A percentile compares a stretch with the other conserved stretches of the same genome.
phyloP scores from a whole-genome alignment of 129 eudicot genomes.

The Escallonia herrerae region DNA sequence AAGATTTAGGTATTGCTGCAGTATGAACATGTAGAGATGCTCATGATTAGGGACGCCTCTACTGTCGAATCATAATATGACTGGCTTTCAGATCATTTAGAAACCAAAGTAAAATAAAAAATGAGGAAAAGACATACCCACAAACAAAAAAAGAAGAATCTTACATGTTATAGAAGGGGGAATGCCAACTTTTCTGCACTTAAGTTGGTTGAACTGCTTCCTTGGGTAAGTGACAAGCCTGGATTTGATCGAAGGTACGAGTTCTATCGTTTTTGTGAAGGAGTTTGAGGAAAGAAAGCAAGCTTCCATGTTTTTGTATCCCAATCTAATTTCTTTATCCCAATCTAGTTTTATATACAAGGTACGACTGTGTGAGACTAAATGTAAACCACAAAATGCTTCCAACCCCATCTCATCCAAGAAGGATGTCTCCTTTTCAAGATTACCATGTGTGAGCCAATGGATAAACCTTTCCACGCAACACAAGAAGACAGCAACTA shows the following conservation, averaged over 20 bases:
- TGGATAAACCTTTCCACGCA: constrained; percentile 43
- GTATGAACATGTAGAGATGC: background rate
- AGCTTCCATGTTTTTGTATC: constrained; percentile 47
- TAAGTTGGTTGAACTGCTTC: constrained; percentile 24
- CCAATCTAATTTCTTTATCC: background rate
- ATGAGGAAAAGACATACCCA: background rate
- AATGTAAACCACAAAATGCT: constrained; percentile 43
- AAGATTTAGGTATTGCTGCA: background rate
- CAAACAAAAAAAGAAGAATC: constrained; percentile 4
- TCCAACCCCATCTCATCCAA: constrained; percentile 24
- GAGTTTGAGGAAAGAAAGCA: constrained; percentile 57
- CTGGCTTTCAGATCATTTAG: background rate
- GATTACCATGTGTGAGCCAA: constrained; percentile 35
- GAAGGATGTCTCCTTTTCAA: constrained; percentile 20
- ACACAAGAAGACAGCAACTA: constrained; percentile 9
- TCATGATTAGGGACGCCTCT: background rate
- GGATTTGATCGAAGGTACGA: constrained; percentile 35
- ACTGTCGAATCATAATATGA: background rate
- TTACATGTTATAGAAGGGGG: constrained; percentile 38
- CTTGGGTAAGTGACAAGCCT: constrained; percentile 32
- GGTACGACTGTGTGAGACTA: constrained; percentile 10
- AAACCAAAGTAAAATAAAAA: background rate
- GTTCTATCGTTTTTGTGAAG: constrained; percentile 42
- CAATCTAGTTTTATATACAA: constrained; percentile 18
- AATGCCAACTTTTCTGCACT: constrained; percentile 16